Percentiles rank a stretch among this genome's conserved stretches.
Conservation (phyloP, 169 alveolate genomes). For the Plasmodium gonderi region DNA sequence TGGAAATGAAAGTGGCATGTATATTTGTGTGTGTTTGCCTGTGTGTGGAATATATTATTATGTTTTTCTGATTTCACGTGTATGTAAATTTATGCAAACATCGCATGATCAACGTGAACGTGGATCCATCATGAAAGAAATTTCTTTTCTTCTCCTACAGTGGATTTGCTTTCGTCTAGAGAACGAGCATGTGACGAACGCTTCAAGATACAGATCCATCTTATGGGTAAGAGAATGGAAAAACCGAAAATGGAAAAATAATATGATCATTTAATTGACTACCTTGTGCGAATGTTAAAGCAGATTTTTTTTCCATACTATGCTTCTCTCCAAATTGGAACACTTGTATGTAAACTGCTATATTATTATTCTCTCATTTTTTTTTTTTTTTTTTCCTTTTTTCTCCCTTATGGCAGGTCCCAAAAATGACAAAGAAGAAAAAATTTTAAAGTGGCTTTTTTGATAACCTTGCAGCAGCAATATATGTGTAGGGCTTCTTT, state of each 20-base stretch:
- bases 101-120: background rate
- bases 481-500: background rate
- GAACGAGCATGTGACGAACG: constrained; percentile 89
- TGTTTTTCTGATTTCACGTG: too few species aligned
- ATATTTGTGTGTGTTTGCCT: background rate
- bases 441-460: constrained; percentile 5
- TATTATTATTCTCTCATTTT: background rate
- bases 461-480: background rate
- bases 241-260: constrained; percentile 68
- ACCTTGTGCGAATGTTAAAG: too few species aligned
- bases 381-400: too few species aligned
- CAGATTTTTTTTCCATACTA: too few species aligned
- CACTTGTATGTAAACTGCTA: background rate
- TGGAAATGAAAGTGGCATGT: too few species aligned
- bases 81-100: background rate
- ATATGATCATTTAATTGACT: too few species aligned
- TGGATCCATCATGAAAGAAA: background rate
- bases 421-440: constrained; percentile 34
- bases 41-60: too few species aligned
- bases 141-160: constrained; percentile 41
- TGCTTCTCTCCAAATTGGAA: too few species aligned
- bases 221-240: constrained; percentile 85
- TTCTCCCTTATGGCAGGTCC: constrained; percentile 8
- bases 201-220: constrained; percentile 87
- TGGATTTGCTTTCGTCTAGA: constrained; percentile 89